Evolutionary conservation across 2,329 filamentous ascomycete genomes (phyloP).

Genomic region (Berkeleyomyces rouxiae): DNA sequence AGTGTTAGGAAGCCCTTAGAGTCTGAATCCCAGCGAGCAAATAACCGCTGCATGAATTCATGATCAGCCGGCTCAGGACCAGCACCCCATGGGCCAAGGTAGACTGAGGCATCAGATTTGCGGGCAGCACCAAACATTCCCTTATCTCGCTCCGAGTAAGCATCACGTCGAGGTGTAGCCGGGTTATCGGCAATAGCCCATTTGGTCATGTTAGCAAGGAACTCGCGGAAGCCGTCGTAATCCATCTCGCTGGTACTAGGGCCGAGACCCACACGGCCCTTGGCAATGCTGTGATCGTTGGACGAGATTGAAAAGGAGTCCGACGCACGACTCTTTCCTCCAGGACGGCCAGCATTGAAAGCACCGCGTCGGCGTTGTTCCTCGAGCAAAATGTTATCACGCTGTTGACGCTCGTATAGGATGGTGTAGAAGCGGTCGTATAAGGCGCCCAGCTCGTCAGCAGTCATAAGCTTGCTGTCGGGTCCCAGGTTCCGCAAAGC

Average conservation of each 20-base stretch:
- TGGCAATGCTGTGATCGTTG: constrained; percentile 39
- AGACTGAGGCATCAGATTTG: constrained; percentile 22
- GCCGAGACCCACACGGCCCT: constrained; percentile 73
- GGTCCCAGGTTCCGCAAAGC: constrained; percentile 90
- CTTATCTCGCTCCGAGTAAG: constrained; percentile 33
- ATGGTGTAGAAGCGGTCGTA: constrained; percentile 92
- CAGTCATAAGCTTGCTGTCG: constrained; percentile 78
- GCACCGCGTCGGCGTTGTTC: constrained; percentile 45
- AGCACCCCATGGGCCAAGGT: constrained; percentile 34
- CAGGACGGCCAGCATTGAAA: constrained; percentile 22
- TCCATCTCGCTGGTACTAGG: constrained; percentile 90
- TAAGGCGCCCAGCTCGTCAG: constrained; percentile 72
- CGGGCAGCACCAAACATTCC: constrained; percentile 45
- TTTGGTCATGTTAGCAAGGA: constrained; percentile 72
- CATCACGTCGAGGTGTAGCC: constrained; percentile 34
- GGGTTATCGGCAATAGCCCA: constrained; percentile 89
- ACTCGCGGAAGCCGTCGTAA: constrained; percentile 90
- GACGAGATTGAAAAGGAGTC: constrained; percentile 17
- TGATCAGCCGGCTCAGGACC: constrained; percentile 67
- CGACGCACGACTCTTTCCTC: constrained; percentile 21
- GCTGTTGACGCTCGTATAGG: constrained; percentile 79
- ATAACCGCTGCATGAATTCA: constrained; percentile 81
- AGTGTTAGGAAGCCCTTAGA: constrained; percentile 62
- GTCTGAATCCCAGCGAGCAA: constrained; percentile 74
- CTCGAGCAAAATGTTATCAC: constrained; percentile 60